Conservation (phyloP, 192 early-diverging fungal species). For the Chytriomyces sp. region DNA sequence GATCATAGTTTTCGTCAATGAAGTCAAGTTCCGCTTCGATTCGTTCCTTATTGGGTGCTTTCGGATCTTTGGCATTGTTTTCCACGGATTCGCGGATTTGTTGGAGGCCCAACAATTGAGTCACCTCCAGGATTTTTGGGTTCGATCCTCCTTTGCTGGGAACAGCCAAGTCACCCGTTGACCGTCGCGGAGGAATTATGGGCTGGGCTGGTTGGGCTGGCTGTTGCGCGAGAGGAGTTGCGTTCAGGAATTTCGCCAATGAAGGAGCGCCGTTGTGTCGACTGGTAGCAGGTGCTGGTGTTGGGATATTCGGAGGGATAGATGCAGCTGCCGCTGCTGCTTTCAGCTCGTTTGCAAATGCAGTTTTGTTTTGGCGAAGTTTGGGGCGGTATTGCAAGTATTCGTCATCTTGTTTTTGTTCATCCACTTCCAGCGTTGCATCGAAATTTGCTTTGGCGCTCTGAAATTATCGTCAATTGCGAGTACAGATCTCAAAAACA, state of each 20-base stretch:
- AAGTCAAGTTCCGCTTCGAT: conserved; percentile 67
- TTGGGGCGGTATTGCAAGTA: conserved; percentile 23
- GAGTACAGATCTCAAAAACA: not conserved
- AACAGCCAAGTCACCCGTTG: not conserved
- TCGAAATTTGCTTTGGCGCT: conserved; percentile 69
- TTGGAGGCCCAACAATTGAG: conserved; percentile 10
- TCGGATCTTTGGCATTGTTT: conserved; percentile 16
- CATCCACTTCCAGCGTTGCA: conserved; percentile 75
- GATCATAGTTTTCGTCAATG: conserved; percentile 73
- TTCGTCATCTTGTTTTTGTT: conserved; percentile 67
- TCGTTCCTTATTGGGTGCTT: conserved; percentile 52
- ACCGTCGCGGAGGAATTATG: too few relatives aligned
- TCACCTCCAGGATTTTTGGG: conserved; percentile 10
- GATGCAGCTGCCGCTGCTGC: not conserved
- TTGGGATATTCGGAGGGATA: conserved; percentile 16
- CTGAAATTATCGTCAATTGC: not conserved
- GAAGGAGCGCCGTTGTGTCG: not conserved
- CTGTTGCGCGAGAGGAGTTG: not conserved
- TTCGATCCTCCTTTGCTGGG: not conserved
- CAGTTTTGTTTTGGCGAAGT: conserved; percentile 64
- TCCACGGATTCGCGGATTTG: conserved; percentile 7
- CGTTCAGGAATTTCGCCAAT: conserved; percentile 24
- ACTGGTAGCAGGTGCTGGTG: not conserved
- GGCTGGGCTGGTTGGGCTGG: not conserved
- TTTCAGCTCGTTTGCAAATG: conserved; percentile 20